Evolutionary conservation across 495 filamentous ascomycete species (phyloP).

Genomic region (Neurospora sp.): DNA sequence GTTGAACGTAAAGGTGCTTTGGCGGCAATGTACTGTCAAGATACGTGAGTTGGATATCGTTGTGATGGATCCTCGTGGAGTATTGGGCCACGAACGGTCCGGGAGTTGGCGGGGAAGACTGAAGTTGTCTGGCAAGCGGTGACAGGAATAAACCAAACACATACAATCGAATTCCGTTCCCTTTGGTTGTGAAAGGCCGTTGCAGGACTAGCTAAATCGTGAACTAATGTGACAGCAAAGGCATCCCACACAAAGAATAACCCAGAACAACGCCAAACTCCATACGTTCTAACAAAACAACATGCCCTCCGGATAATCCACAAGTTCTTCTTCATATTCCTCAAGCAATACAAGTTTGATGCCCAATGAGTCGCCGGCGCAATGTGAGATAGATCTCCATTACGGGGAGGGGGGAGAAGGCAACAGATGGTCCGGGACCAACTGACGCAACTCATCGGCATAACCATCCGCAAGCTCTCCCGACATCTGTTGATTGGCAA

Average conservation of each 20-base stretch:
- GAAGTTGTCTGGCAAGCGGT: no score
- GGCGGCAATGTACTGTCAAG: background rate
- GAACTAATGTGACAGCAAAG: background rate
- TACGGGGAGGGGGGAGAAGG: background rate
- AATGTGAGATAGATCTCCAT: background rate
- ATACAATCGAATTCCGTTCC: no score
- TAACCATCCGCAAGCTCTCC: background rate
- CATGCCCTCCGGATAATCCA: background rate
- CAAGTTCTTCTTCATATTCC: background rate
- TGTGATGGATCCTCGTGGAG: background rate
- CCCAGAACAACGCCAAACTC: background rate
- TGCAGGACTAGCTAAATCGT: background rate
- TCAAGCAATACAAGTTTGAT: background rate
- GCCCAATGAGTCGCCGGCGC: background rate
- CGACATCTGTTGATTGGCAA: background rate
- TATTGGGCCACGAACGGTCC: no score
- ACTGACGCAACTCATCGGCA: background rate
- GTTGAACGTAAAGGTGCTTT: background rate
- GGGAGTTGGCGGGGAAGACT: no score
- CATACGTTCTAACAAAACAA: background rate
- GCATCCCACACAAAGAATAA: background rate
- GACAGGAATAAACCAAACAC: no score
- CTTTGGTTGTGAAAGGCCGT: no score
- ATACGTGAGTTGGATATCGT: background rate
- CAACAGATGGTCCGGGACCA: background rate